Evolutionary conservation across 148 eudicot genomes (phyloP).

Genomic region (Rhododendron vialii): DNA sequence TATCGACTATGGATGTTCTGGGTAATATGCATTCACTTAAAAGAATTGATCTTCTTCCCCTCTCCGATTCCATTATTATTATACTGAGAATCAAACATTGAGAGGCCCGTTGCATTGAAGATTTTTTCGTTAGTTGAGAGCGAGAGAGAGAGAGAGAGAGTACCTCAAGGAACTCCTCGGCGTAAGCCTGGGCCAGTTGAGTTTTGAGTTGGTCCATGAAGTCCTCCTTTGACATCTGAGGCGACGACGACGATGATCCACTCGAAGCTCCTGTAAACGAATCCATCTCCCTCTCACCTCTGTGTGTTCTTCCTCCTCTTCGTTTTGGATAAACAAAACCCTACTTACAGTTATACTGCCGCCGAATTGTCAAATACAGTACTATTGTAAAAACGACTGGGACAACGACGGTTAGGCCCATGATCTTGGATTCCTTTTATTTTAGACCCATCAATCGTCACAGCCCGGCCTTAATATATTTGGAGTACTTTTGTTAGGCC

Average conservation of each 20-base stretch:
- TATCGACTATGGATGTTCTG: not conserved
- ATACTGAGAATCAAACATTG: not conserved
- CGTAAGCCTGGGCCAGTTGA: slow-evolving; percentile 76
- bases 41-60: not conserved
- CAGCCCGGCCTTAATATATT: not conserved
- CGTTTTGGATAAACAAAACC: not conserved
- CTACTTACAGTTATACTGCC: not conserved
- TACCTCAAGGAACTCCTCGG: slow-evolving; percentile 75
- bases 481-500: not conserved
- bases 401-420: not conserved
- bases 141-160: not conserved
- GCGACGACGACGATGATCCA: slow-evolving; percentile 21
- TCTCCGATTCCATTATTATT: not conserved
- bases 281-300: slow-evolving; percentile 27
- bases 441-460: not conserved
- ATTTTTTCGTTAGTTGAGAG: not conserved
- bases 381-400: not conserved
- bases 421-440: not conserved
- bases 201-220: slow-evolving; percentile 56
- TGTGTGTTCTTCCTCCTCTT: not conserved
- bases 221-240: slow-evolving; percentile 30
- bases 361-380: not conserved
- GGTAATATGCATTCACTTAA: not conserved
- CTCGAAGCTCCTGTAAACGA: slow-evolving; percentile 35
- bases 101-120: no score